phyloP scores from a whole-genome alignment of 2,329 filamentous ascomycete species.

The Celoporthe dispersa region DNA sequence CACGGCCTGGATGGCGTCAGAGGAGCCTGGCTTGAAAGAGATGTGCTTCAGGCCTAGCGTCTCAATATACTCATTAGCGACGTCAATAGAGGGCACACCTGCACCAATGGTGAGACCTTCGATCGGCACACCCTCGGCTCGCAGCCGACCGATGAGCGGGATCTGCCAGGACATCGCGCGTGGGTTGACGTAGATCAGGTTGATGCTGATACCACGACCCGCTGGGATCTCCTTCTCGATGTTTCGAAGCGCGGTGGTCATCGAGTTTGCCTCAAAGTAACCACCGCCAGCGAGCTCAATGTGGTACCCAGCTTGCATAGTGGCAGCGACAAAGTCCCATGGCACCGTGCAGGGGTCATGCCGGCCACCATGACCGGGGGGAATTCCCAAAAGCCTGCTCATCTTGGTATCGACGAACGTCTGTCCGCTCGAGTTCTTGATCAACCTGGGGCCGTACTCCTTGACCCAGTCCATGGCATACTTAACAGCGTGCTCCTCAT shows the following conservation, averaged over 20 bases:
- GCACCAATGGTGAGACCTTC: constrained; percentile 92
- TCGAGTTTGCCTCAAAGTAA: constrained; percentile 80
- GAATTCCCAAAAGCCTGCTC: constrained; percentile 82
- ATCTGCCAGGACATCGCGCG: constrained; percentile 93
- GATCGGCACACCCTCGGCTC: constrained; percentile 85
- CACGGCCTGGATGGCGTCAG: constrained; percentile 84
- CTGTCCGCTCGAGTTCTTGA: constrained; percentile 85
- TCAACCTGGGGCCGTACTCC: constrained; percentile 89
- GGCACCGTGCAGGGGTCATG: constrained; percentile 89
- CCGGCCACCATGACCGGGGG: constrained; percentile 89
- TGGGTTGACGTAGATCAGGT: constrained; percentile 90
- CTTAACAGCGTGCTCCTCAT: constrained; percentile 91
- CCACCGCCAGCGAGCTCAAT: constrained; percentile 89
- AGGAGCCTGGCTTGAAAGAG: constrained; percentile 89
- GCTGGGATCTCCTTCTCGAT: constrained; percentile 84
- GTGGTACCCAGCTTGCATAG: constrained; percentile 94
- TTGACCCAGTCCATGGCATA: constrained; percentile 98
- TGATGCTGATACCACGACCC: constrained; percentile 85
- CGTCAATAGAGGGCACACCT: constrained; percentile 90
- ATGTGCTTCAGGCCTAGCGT: constrained; percentile 94
- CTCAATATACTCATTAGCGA: constrained; percentile 91
- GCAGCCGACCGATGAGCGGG: constrained; percentile 77
- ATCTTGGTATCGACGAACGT: constrained; percentile 97
- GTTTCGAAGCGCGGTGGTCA: constrained; percentile 82
- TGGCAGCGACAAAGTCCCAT: constrained; percentile 89